Evolutionary conservation across 1,139 yeast genomes (phyloP), one percentile per base, ranked within the genome.

Genomic region (Blastobotrys raffinosifermentans): DNA sequence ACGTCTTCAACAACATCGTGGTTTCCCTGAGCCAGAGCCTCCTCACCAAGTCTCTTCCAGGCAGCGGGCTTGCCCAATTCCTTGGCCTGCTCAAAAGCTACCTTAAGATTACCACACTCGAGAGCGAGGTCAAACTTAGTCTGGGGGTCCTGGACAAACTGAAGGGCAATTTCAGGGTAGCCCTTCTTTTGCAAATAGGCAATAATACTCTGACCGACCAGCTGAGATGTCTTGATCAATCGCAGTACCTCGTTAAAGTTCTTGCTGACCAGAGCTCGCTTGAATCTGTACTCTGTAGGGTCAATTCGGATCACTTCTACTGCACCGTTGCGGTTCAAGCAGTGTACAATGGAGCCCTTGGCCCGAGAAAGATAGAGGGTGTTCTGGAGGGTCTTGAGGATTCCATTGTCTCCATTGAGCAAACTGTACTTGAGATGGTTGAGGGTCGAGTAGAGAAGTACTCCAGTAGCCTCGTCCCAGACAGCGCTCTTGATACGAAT

Each of bases 161-260:
- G 97, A 45, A 93, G 72, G 2, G 99, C 98, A 55, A 77, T 70
- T 47, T 63, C 66, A 13, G 98, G 97, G 61, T 82, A 91, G 2
- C 98, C 99, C 58, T 86, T 79, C 69, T 89, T 82, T 60, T 93
- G 96, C 55, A 93, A 72, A 61, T 91, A 93, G 5, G 94, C 91
- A 60, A 93, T 89, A 56, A 93, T 91, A 60, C 89, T 87, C 66
- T 93, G 96, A 48, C 99, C 99, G 39, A 93, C 98, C 56, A 93
- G 73, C 57, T 85, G 87, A 19, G 97, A 89, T 44, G 74, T 79
- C 55, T 78, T 80, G 61, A 93, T 91, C 50, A 93, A 77, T 52
- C 96, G 77, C 50, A 91, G 72, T 17, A 93, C 97, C 64, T 93
- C 98, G 48, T 78, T 78, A 66, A 86, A 91, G 61, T 91, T 87